Evolutionary conservation across 164 flowering plant species (phyloP).

Genomic region (Vitis labrusca): DNA sequence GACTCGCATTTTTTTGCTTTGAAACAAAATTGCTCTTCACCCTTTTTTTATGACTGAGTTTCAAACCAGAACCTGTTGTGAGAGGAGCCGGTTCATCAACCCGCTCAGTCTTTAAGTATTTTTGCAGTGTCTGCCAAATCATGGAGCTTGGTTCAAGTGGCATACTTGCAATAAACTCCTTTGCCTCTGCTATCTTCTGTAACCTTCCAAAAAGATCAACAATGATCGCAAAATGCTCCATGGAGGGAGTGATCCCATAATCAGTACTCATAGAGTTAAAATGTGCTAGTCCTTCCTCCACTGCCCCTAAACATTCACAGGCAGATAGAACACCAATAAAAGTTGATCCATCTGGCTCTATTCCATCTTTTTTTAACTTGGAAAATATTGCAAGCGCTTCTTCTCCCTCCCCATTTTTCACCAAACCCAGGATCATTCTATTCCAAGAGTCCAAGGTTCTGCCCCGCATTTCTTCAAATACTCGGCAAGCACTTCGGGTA

Average conservation of each 20-base stretch:
- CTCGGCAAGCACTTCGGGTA: conserved; percentile 10
- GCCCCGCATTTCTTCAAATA: conserved; percentile 31
- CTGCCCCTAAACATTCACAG: conserved; percentile 31
- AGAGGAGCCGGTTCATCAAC: conserved; percentile 8
- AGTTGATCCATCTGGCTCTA: conserved; percentile 32
- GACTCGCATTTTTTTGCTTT: conserved; percentile 9
- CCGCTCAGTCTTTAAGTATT: conserved; percentile 10
- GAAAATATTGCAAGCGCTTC: conserved; percentile 24
- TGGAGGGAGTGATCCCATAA: conserved; percentile 34
- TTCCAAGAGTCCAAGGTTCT: conserved; percentile 29
- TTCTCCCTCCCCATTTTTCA: conserved; percentile 19
- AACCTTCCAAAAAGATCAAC: conserved; percentile 42
- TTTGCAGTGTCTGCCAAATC: conserved; percentile 28
- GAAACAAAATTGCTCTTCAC: conserved; percentile 11
- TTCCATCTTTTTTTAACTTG: conserved; percentile 23
- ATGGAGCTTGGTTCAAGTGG: conserved; percentile 31
- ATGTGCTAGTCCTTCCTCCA: conserved; percentile 26
- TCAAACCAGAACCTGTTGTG: conserved; percentile 17
- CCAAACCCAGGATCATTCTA: conserved; percentile 24
- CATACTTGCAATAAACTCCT: conserved; percentile 39
- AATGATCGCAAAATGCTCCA: conserved; percentile 40
- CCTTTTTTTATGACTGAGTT: conserved; percentile 26
- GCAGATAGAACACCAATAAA: conserved; percentile 38
- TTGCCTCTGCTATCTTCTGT: conserved; percentile 31
- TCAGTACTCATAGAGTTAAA: conserved; percentile 40